phyloP scores from a whole-genome alignment of 805 yeast genomes.

The Ogataea saltuana region DNA sequence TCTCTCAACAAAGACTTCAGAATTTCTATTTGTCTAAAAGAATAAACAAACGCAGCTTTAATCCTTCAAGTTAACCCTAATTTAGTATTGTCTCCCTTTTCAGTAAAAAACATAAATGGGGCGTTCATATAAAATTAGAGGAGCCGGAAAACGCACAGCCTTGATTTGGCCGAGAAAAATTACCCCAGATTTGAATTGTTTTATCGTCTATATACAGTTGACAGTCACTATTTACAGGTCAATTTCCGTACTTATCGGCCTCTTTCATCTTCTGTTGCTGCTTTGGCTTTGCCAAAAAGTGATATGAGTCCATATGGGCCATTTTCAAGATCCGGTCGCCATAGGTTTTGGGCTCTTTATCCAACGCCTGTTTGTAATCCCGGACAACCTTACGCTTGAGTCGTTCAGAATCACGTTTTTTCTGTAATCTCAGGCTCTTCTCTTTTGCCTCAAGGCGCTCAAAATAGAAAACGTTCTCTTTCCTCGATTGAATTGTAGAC shows the following conservation, averaged over 20 bases:
- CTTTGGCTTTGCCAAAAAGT: constrained; percentile 30
- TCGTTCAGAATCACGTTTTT: constrained; percentile 28
- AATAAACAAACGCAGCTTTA: constrained; percentile 5
- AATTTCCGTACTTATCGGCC: constrained; percentile 20
- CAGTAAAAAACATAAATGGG: no score
- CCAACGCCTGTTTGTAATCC: constrained; percentile 29
- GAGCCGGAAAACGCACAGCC: constrained; percentile 9
- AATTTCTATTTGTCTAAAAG: background rate
- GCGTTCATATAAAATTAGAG: background rate
- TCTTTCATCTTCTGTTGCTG: constrained; percentile 28
- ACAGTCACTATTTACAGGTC: background rate
- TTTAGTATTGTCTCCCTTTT: constrained; percentile 7
- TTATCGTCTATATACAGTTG: background rate
- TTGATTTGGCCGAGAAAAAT: constrained; percentile 1
- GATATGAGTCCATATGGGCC: constrained; percentile 32
- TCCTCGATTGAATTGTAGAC: constrained; percentile 41
- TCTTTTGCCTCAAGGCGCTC: constrained; percentile 39
- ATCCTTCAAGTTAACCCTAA: background rate
- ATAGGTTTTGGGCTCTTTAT: constrained; percentile 25
- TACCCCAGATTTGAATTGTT: constrained; percentile 7
- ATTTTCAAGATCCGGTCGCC: constrained; percentile 23
- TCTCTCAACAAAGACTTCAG: background rate
- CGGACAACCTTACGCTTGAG: constrained; percentile 26
- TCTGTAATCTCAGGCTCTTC: constrained; percentile 27
- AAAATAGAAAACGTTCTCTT: constrained; percentile 34